Percentiles rank a stretch among this genome's conserved stretches.
Evolutionary conservation across 2,329 filamentous ascomycete genomes (phyloP).

Genomic region (Pseudopithomyces chartarum): DNA sequence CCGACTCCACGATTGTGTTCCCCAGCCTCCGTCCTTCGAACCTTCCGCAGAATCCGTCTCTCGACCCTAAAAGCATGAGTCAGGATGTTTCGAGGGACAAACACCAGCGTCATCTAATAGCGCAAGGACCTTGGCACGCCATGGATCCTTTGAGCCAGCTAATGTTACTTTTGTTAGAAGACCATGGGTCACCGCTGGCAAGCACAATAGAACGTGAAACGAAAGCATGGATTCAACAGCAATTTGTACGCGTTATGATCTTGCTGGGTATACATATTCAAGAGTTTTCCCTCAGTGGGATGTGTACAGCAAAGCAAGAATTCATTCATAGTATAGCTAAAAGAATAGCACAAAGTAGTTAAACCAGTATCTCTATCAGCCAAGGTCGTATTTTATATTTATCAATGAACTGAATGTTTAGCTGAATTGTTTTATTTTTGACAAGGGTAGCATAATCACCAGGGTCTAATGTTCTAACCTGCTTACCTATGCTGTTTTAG

Average conservation of each 20-base stretch:
- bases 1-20: not conserved
- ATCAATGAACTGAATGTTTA: too few species aligned
- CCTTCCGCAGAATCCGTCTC: too few species aligned
- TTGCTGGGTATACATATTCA: not conserved
- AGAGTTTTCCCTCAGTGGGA: too few species aligned
- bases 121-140: constrained; percentile 10
- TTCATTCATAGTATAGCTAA: too few species aligned
- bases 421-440: too few species aligned
- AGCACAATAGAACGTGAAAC: not conserved
- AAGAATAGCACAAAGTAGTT: too few species aligned
- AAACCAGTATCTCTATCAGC: too few species aligned
- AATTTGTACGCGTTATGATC: constrained; percentile 2
- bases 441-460: too few species aligned
- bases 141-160: constrained; percentile 9
- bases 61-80: not conserved
- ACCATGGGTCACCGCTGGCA: not conserved
- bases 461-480: too few species aligned
- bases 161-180: constrained; percentile 7
- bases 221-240: not conserved
- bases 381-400: too few species aligned
- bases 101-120: constrained; percentile 8
- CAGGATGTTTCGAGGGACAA: constrained; percentile 1
- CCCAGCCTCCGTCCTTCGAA: not conserved
- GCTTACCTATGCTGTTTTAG: too few species aligned
- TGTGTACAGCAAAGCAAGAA: too few species aligned